Percentiles rank a stretch among this genome's conserved stretches.
These are phyloP conservation scores for Zostera marina DNA, from an alignment of 116 monocot genomes.

Conservation along the genomic window DNA sequence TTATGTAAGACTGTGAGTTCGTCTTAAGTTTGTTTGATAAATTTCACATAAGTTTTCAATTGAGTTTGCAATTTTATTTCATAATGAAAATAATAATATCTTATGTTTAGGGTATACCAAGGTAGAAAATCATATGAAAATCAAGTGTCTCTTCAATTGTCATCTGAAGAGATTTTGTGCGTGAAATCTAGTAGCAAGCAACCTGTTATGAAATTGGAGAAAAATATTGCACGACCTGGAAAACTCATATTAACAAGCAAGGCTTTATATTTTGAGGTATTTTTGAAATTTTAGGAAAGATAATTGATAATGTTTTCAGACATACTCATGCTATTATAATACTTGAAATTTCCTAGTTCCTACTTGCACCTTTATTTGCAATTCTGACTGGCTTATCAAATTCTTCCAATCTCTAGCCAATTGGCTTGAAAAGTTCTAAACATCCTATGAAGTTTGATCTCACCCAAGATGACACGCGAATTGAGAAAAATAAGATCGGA, in stretches of 20 bases:
- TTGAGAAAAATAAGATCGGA: slow-evolving; percentile 78
- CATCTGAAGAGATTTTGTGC: slow-evolving; percentile 70
- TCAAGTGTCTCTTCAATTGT: slow-evolving; percentile 18
- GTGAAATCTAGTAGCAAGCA: slow-evolving; percentile 60
- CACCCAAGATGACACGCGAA: slow-evolving; percentile 26
- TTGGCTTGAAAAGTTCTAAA: slow-evolving; percentile 54
- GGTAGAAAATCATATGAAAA: slow-evolving; percentile 49
- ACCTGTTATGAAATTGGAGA: slow-evolving; percentile 91
- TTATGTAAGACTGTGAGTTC: no score
- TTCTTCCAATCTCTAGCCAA: slow-evolving; percentile 37
- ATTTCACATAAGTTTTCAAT: background rate
- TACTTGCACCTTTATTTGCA: background rate
- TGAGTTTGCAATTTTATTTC: background rate
- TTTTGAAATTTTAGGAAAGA: background rate
- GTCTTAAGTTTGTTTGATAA: background rate
- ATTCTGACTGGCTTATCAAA: background rate
- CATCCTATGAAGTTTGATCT: slow-evolving; percentile 64
- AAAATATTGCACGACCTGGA: slow-evolving; percentile 87
- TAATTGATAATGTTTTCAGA: background rate
- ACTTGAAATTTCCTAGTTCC: no score
- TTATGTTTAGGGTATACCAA: slow-evolving; percentile 53
- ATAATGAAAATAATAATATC: background rate
- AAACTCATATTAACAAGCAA: slow-evolving; percentile 65
- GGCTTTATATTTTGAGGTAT: slow-evolving; percentile 92
- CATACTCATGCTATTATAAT: background rate